Evolutionary conservation across 2,329 filamentous ascomycete genomes (phyloP), one percentile per base, ranked within the genome.

Genomic region (Coniella lustricola): DNA sequence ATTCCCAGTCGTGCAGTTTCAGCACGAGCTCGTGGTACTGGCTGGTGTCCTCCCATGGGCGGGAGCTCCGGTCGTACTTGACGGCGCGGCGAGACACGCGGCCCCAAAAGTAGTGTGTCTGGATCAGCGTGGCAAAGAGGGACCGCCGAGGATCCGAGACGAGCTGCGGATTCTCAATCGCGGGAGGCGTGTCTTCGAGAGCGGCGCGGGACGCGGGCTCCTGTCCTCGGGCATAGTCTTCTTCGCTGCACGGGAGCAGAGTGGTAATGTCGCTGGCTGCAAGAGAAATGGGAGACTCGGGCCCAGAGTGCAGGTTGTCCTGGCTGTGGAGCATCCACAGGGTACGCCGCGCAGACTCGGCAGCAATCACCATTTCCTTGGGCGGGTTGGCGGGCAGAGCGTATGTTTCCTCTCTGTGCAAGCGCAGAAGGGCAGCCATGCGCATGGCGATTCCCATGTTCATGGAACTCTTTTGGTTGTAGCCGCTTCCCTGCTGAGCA

Each of bases 301-400:
- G 73, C 0, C 75, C 73, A 1, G 74, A 77, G 52, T 78, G 74
- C 20, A 80, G 64, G 54, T 76, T 77, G 52, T 80, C 76, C 56
- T 80, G 76, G 54, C 70, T 78, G 56, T 79, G 73, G 31, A 80
- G 57, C 74, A 79, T 79, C 76, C 76, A 80, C 60, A 79, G 58
- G 21, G 76, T 80, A 32, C 76, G 70, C 20, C 76, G 67, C 17
- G 76, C 76, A n/a, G 76, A 78, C 58, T 80, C 76, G 1, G 74
- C 70, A 36, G 69, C 64, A 40, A 76, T 69, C 31, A 75, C 63
- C 50, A 69, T 62, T 31, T 73, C 71, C 7, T 66, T 61, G 1
- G 68, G 71, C 1, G 70, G 68, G 39, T 71, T 68, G 25, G 25
- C 5, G 2, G 56, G 52, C 5, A 72, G 58, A 1, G 63, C 59